These are phyloP conservation scores for Aquilaria malaccensis DNA, from an alignment of 345 rosid genomes.

Conservation along the genomic window DNA sequence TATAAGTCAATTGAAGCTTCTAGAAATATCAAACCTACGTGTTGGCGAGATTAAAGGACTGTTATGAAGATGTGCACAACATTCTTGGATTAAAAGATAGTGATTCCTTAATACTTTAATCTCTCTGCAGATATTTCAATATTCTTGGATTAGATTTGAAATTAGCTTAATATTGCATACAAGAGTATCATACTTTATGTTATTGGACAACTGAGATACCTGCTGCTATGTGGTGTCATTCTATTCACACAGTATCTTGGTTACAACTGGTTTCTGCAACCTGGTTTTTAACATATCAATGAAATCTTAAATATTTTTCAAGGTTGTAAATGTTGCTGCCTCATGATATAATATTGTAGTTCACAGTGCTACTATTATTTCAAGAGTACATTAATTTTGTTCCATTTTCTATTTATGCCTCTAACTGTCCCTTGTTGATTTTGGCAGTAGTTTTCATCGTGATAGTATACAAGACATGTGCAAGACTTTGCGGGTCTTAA, in stretches of 20 bases:
- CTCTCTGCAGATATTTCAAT: too few species aligned
- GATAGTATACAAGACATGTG: slow-evolving; percentile 89
- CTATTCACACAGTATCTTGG: neutral
- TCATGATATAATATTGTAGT: neutral
- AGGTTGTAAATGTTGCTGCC: neutral
- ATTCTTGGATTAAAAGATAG: too few species aligned
- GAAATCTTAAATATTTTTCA: neutral
- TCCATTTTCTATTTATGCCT: slow-evolving; percentile 32
- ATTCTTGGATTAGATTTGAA: too few species aligned
- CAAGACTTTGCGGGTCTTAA: slow-evolving; percentile 84
- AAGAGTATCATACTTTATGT: too few species aligned
- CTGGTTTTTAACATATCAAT: neutral
- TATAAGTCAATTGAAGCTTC: too few species aligned
- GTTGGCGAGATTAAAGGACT: too few species aligned
- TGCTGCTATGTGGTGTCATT: too few species aligned
- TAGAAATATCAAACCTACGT: too few species aligned
- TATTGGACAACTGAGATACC: too few species aligned
- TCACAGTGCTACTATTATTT: slow-evolving; percentile 3
- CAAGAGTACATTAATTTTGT: slow-evolving; percentile 1
- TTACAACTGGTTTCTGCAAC: neutral
- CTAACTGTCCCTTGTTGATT: slow-evolving; percentile 58
- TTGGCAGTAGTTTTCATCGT: slow-evolving; percentile 87
- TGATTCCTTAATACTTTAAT: too few species aligned
- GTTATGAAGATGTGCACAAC: too few species aligned
- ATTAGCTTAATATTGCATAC: too few species aligned